Evolutionary conservation across 352 stramenopile genomes (phyloP), one percentile per base, ranked within the genome.

Genomic region (Lagenidium giganteum): DNA sequence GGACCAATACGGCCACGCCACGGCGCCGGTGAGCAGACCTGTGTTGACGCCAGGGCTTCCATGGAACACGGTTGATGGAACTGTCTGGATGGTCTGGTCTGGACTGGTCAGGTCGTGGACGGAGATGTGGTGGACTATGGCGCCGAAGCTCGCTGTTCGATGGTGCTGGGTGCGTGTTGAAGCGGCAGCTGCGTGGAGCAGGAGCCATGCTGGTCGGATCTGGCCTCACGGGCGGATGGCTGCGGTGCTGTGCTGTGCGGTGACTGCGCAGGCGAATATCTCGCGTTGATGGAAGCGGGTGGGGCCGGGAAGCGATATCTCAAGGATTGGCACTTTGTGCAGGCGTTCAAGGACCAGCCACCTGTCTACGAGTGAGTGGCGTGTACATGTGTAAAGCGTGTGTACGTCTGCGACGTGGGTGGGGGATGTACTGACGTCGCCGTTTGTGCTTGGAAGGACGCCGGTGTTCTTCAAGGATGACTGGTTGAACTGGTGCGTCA

Each of bases 401-500:
- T n/a, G n/a, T n/a, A n/a, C n/a, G n/a, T n/a, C n/a, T n/a, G n/a
- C n/a, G n/a, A n/a, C n/a, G n/a, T n/a, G n/a, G n/a, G n/a, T n/a
- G n/a, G n/a, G n/a, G n/a, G n/a, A n/a, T n/a, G n/a, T n/a, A n/a
- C n/a, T n/a, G n/a, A n/a, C n/a, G n/a, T n/a, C n/a, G n/a, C n/a
- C n/a, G n/a, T n/a, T n/a, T n/a, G n/a, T n/a, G n/a, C n/a, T n/a
- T 36, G 8, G 11, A 25, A 93, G 70, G 14, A 95, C 83, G 3
- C 90, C 90, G 1, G 44, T 35, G 3, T 93, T 87, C 55, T 97
- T 97, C 51, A 46, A 66, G 32, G 79, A 96, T 20, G 89, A 97
- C 58, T 97, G 90, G 89, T 66, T 97, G 5, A 96, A 96, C 40
- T 95, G 82, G 85, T 96, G 53, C 22, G 35, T 25, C 17, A 31